Conservation (phyloP, 257 asterid species). For the Cinchona pubescens region DNA sequence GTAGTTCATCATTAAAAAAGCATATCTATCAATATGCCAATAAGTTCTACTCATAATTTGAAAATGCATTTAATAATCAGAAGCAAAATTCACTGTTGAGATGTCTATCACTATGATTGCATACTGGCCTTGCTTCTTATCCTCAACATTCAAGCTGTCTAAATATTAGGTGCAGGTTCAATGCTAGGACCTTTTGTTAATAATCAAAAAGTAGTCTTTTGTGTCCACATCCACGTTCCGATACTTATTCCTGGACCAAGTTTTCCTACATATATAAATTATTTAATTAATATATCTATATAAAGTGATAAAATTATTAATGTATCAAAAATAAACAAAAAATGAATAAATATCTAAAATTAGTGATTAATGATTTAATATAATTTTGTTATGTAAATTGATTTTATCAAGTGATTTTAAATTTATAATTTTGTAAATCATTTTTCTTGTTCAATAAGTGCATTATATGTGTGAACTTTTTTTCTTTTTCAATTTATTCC, state of each 20-base stretch:
- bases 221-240: conserved; percentile 9
- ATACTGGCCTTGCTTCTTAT: conserved; percentile 16
- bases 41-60: background rate
- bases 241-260: conserved; percentile 1
- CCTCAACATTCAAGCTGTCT: conserved; percentile 12
- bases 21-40: background rate
- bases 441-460: no score
- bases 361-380: no score
- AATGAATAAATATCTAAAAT: no score
- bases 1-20: background rate
- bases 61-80: conserved; percentile 12
- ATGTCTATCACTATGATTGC: conserved; percentile 10
- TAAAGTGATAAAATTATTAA: no score
- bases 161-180: conserved; percentile 12
- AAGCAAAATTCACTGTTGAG: conserved; percentile 1
- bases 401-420: no score
- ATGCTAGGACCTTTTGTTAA: conserved; percentile 6
- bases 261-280: background rate
- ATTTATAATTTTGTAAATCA: no score
- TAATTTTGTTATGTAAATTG: no score
- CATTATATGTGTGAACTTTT: no score
- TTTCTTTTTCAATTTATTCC: no score
- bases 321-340: no score
- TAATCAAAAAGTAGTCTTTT: conserved; percentile 5
- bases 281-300: no score